Evolutionary conservation across 148 eudicot genomes (phyloP).

Genomic region (Pouteria glomerata): DNA sequence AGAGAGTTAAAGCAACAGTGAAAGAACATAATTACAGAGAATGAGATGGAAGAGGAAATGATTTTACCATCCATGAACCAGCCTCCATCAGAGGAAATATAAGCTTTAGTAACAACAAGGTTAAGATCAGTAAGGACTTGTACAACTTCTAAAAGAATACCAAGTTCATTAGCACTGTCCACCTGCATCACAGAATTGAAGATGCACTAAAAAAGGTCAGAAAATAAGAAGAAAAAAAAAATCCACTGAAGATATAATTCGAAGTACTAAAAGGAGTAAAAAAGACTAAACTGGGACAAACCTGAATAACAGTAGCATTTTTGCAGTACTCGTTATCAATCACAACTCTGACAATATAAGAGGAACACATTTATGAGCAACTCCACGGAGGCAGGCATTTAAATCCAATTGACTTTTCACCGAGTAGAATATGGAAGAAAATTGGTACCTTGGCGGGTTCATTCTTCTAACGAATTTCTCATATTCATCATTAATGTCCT

Average conservation of each 20-base stretch:
- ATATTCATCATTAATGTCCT: constrained; percentile 76
- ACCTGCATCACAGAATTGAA: constrained; percentile 44
- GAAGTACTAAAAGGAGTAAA: not conserved
- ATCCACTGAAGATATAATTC: not conserved
- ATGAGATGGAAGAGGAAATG: not conserved
- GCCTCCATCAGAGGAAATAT: constrained; percentile 96
- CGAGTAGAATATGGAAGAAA: too few species aligned
- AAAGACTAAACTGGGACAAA: constrained; percentile 19
- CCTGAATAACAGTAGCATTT: constrained; percentile 90
- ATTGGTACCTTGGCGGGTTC: constrained; percentile 82
- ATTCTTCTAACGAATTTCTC: constrained; percentile 88
- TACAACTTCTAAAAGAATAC: constrained; percentile 88
- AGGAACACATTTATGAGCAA: constrained; percentile 16
- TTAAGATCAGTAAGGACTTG: constrained; percentile 94
- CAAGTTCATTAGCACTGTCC: constrained; percentile 84
- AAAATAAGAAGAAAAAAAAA: not conserved
- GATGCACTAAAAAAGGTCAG: constrained; percentile 3
- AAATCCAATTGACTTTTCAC: too few species aligned
- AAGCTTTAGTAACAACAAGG: constrained; percentile 71
- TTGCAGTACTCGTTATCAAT: constrained; percentile 85
- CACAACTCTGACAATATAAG: constrained; percentile 61
- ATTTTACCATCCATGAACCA: constrained; percentile 68
- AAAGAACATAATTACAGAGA: too few species aligned
- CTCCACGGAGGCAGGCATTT: not conserved
- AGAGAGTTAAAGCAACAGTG: not conserved